These are phyloP conservation scores for Aureobasidium sp. DNA, from an alignment of 2,329 filamentous ascomycete genomes.

Conservation along the genomic window DNA sequence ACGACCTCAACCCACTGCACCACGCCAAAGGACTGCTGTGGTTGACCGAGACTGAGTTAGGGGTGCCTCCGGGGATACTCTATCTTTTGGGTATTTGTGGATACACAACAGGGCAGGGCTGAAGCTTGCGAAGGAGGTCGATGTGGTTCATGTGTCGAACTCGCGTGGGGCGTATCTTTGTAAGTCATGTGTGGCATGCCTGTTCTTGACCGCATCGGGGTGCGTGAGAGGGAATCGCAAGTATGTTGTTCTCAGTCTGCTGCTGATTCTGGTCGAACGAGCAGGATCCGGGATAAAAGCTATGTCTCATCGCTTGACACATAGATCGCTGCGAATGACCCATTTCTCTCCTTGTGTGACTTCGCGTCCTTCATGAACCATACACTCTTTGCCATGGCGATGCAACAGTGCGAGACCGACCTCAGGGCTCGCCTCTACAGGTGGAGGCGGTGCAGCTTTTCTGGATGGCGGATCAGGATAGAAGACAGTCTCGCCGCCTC, in stretches of 20 bases:
- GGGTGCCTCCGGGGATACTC: background rate
- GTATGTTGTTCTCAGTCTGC: background rate
- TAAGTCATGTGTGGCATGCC: too few species aligned
- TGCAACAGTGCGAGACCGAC: slow-evolving; percentile 82
- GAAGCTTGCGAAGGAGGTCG: too few species aligned
- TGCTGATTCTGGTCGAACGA: background rate
- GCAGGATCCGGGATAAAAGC: background rate
- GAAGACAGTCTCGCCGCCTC: slow-evolving; percentile 86
- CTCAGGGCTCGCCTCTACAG: slow-evolving; percentile 64
- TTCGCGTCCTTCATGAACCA: slow-evolving; percentile 79
- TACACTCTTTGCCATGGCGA: slow-evolving; percentile 79
- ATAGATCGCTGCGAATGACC: slow-evolving; percentile 79
- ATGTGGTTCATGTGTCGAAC: too few species aligned
- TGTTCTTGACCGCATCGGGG: too few species aligned
- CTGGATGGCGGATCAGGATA: slow-evolving; percentile 55
- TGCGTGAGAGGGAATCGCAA: too few species aligned
- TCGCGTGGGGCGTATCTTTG: too few species aligned
- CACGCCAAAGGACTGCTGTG: background rate
- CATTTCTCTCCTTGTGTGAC: slow-evolving; percentile 79
- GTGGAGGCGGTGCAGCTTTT: slow-evolving; percentile 39
- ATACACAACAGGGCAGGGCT: too few species aligned
- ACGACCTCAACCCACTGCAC: too few species aligned
- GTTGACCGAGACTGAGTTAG: background rate
- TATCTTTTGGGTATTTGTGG: background rate
- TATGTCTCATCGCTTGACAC: slow-evolving; percentile 43